Percentiles rank a stretch among this genome's conserved stretches.
phyloP scores from a whole-genome alignment of 352 stramenopile genomes.

The Pythium phragmiticola region DNA sequence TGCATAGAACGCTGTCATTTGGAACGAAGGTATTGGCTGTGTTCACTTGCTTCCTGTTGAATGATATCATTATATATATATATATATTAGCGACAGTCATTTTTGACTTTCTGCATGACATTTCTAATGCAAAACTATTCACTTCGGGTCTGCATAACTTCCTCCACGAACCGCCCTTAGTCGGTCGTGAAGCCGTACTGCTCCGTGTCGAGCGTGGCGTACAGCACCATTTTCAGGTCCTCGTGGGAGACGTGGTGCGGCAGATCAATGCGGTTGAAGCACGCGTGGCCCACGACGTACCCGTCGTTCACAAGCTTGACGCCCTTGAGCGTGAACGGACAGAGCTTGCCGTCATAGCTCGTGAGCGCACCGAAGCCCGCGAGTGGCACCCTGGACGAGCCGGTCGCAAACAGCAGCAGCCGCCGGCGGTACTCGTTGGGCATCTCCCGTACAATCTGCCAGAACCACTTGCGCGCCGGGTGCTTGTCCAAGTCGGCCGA shows the following conservation, averaged over 20 bases:
- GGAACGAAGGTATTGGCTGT: no score
- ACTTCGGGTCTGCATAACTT: constrained; percentile 12
- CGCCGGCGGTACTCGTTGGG: constrained; percentile 72
- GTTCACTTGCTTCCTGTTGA: no score
- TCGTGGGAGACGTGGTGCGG: constrained; percentile 89
- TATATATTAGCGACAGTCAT: no score
- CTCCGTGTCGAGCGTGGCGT: constrained; percentile 46
- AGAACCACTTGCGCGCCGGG: constrained; percentile 88
- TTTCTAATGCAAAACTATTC: not conserved
- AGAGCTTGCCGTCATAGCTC: constrained; percentile 76
- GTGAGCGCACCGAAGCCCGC: constrained; percentile 74
- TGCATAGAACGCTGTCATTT: no score
- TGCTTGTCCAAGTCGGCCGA: constrained; percentile 46
- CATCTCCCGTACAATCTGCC: constrained; percentile 94
- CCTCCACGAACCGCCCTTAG: constrained; percentile 4
- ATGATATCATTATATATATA: no score
- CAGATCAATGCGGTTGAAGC: constrained; percentile 91
- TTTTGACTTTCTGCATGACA: no score
- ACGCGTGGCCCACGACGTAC: constrained; percentile 30
- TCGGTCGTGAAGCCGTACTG: constrained; percentile 65
- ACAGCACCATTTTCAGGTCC: constrained; percentile 59
- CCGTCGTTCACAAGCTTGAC: constrained; percentile 19
- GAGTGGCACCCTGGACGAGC: constrained; percentile 71
- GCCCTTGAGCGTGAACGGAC: constrained; percentile 71
- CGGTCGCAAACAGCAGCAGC: constrained; percentile 81